Conservation (phyloP, 1,139 yeast species). For the Pneumocystis jirovecii region DNA sequence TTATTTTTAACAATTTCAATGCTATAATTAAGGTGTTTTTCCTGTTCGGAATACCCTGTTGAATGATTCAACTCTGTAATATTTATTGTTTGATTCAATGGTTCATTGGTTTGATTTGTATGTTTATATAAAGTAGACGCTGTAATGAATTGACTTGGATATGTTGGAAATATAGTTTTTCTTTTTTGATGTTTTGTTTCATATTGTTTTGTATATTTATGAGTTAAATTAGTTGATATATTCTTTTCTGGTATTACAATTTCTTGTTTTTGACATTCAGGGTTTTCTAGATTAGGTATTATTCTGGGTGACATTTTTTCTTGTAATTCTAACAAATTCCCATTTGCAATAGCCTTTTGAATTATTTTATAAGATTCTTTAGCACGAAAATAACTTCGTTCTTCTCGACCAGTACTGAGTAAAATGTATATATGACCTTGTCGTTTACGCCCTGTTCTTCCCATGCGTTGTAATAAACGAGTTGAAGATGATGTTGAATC, state of each 20-base stretch:
- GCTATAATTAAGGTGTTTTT: background rate
- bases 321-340: constrained; percentile 22
- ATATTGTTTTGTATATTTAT: background rate
- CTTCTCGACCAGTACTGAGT: constrained; percentile 57
- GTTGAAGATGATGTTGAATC: constrained; percentile 92
- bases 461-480: constrained; percentile 88
- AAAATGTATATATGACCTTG: constrained; percentile 72
- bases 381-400: constrained; percentile 64
- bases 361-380: constrained; percentile 71
- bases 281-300: background rate
- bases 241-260: background rate
- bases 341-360: constrained; percentile 39
- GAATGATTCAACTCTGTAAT: background rate
- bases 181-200: background rate
- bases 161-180: background rate
- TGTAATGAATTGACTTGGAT: background rate
- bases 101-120: background rate
- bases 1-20: background rate
- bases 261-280: background rate
- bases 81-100: background rate
- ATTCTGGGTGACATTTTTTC: constrained; percentile 33
- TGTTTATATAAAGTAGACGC: background rate
- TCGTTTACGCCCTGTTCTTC: constrained; percentile 92
- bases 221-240: background rate
- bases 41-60: background rate